Evolutionary conservation across 176 grass and related monocot species (phyloP), one percentile per base, ranked within the genome.

Genomic region (Puccinellia tenuiflora): DNA sequence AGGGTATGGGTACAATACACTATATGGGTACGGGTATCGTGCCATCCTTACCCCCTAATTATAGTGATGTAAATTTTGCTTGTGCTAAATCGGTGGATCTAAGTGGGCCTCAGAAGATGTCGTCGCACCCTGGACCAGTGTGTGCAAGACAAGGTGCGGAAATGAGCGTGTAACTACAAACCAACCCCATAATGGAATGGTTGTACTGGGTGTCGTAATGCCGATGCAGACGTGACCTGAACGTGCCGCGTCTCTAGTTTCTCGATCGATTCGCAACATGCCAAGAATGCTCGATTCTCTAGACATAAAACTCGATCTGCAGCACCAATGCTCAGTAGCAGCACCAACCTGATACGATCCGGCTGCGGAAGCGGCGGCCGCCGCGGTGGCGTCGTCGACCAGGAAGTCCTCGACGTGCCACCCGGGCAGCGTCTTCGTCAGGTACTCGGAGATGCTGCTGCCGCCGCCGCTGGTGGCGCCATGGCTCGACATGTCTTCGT

Each of bases 401-500:
- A 98, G 82, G 55, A 98, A 91, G 34, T 98, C 92, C 79, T 98
- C 92, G 24, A 98, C 92, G 53, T 95, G 91, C 96, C 96, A 98
- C 0, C 96, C 92, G 12, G 96, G 96, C 46, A 95, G 86, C 81
- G 85, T 98, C 77, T 98, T 98, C 48, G 85, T 98, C 1, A 98
- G 90, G 86, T 97, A 97, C 82, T 97, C 92, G 61, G 95, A 97
- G 84, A 97, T 94, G 84, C 95, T 97, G 85, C 92, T 94, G 86
- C 92, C 29, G 73, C 77, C 76, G 81, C 94, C 65, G 83, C 84
- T 88, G 38, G 77, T 88, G 38, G 77, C 83, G 10, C 77, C 77
- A 68, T 59, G 72, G 78, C 71, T 83, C 29, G 40, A 85, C 20
- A 22, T 15, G 31, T 79, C 82, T 40, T 60, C 79, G 65, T 34